Percentiles rank a stretch among this genome's conserved stretches.
phyloP scores from a whole-genome alignment of 2,329 filamentous ascomycete genomes.

The Aspergillus tamarii region DNA sequence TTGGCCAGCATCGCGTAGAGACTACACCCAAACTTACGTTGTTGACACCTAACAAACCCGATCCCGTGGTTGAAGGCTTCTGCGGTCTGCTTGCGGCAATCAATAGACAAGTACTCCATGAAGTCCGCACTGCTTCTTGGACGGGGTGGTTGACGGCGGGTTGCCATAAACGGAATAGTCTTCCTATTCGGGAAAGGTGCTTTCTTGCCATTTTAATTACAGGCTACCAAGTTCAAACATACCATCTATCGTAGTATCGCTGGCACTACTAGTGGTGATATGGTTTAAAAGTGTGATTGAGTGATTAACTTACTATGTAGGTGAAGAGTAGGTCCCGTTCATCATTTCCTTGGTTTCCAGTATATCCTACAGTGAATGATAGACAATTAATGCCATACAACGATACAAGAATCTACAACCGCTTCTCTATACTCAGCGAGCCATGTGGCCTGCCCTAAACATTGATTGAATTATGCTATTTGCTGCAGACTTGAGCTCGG shows the following conservation, averaged over 20 bases:
- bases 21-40: not conserved
- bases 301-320: too few relatives aligned
- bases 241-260: not conserved
- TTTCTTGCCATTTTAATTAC: not conserved
- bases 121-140: not conserved
- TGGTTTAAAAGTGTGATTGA: too few relatives aligned
- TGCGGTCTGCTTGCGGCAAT: slow-evolving; percentile 17
- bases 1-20: slow-evolving; percentile 1
- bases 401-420: not conserved
- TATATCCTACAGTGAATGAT: too few relatives aligned
- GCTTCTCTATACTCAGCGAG: not conserved
- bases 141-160: not conserved
- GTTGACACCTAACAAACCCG: not conserved
- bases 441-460: not conserved
- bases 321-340: too few relatives aligned
- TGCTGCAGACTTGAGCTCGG: not conserved
- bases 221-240: not conserved
- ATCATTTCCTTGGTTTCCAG: not conserved
- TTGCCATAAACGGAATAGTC: not conserved
- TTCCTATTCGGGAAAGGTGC: not conserved
- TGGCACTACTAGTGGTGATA: not conserved
- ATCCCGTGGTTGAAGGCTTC: not conserved
- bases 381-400: not conserved
- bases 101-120: not conserved
- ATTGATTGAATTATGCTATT: not conserved